Base-by-base conservation (phyloP, 2,329 filamentous ascomycete species). In the Aspergillus aculeatus region DNA sequence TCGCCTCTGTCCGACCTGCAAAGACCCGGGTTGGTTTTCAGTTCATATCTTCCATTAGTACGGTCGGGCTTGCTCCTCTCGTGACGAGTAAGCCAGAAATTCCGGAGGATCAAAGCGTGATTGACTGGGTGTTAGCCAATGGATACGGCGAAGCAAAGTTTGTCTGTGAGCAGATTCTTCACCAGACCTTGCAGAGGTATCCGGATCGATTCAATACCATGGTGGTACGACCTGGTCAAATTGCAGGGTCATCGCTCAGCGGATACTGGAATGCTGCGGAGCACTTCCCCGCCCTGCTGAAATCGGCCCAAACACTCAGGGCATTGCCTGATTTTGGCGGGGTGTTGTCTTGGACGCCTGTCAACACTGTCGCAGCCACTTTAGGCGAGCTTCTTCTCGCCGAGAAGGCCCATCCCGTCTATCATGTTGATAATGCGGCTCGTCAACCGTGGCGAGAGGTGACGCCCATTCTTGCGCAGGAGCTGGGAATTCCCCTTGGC, bases 251-350 rank as follows among this genome's bases (percentile, higher is more conserved):
- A 0, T 77, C 65, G 3, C 73, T 58, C 0, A 83, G 71, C 56
- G 83, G 83, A 0, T 81, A 80, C 64, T 86, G 84, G 84, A 86
- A 86, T 62, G 71, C 77, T 0, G 73, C 75, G 29, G 82, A 86
- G 64, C 81, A 85, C 61, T 70, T 85, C 12, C 65, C 73, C 0
- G 82, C 83, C 61, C 58, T 86, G 23, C 66, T 83, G 54, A 84
- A 84, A 67, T 81, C 79, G 0, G 77, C 79, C 0, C 80, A 84
- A 62, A 78, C 77, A 0, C 61, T 84, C 0, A 69, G 71, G 0
- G 73, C 68, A 0, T 63, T 81, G 9, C 82, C 82, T 0, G 71
- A 78, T 23, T 62, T 83, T 2, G 52, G 72, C 0, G 81, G 80
- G 0, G 49, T 59, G 1, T 56, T 83, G 1, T 76, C 63, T 6